A percentile compares a stretch with the other conserved stretches of the same genome.
These are phyloP conservation scores for Wickerhamiella cacticola DNA, from an alignment of 805 yeast species.

Conservation along the genomic window DNA sequence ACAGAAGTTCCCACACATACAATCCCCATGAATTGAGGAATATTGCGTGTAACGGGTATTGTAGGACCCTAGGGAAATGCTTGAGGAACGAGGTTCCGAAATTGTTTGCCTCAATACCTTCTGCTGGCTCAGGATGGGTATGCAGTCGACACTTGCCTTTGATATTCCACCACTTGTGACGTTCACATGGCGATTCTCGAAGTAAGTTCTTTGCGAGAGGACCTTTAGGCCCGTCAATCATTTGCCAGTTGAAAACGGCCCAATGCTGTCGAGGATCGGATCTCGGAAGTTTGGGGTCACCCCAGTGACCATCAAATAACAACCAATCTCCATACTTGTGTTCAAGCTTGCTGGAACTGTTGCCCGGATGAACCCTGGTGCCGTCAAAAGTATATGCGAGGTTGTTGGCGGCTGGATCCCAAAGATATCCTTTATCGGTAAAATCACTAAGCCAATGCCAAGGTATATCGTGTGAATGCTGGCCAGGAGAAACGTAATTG, in stretches of 20 bases:
- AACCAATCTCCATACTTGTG: slow-evolving; percentile 60
- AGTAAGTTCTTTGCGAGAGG: slow-evolving; percentile 69
- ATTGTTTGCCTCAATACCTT: slow-evolving; percentile 52
- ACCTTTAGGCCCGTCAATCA: slow-evolving; percentile 88
- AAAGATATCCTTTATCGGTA: slow-evolving; percentile 87
- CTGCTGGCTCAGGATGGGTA: slow-evolving; percentile 61
- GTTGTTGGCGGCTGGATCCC: slow-evolving; percentile 84
- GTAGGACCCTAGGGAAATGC: slow-evolving; percentile 15
- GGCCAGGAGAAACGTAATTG: slow-evolving; percentile 90
- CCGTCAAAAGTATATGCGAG: slow-evolving; percentile 76
- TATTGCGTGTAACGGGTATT: slow-evolving; percentile 11
- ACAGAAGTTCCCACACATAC: neutral
- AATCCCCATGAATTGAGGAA: slow-evolving; percentile 5
- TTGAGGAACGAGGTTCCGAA: slow-evolving; percentile 15
- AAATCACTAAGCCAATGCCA: slow-evolving; percentile 82
- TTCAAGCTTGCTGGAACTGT: slow-evolving; percentile 42
- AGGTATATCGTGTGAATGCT: slow-evolving; percentile 91
- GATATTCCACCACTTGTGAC: slow-evolving; percentile 87
- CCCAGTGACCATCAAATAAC: slow-evolving; percentile 77
- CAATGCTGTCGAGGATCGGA: slow-evolving; percentile 71
- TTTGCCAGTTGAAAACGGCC: slow-evolving; percentile 81
- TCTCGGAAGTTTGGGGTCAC: slow-evolving; percentile 57
- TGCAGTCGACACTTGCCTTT: slow-evolving; percentile 74
- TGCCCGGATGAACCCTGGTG: slow-evolving; percentile 32
- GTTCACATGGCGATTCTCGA: slow-evolving; percentile 64